These are phyloP conservation scores for Anisogramma anomala DNA, from an alignment of 2,329 filamentous ascomycete species.

Conservation along the genomic window DNA sequence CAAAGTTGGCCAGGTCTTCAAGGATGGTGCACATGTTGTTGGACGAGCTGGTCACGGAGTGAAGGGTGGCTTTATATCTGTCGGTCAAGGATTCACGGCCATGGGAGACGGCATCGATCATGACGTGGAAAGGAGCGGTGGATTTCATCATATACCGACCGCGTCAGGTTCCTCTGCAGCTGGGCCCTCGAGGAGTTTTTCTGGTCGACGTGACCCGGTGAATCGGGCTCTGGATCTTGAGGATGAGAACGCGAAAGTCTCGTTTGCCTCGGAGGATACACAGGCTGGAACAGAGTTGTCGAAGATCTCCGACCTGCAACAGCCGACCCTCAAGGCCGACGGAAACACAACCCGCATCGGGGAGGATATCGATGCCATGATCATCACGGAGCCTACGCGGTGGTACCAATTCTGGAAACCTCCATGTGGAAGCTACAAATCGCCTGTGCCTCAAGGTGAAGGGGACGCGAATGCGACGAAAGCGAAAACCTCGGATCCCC, in stretches of 20 bases:
- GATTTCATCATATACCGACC: constrained; percentile 31
- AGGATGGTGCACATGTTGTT: constrained; percentile 31
- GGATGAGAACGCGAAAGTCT: constrained; percentile 25
- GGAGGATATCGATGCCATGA: constrained; percentile 38
- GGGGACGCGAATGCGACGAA: constrained; percentile 32
- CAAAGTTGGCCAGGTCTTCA: constrained; percentile 40
- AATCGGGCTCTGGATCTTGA: constrained; percentile 16
- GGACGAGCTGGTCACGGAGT: constrained; percentile 33
- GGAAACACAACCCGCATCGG: constrained; percentile 44
- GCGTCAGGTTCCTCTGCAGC: constrained; percentile 17
- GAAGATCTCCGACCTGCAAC: constrained; percentile 27
- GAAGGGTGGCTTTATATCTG: constrained; percentile 32
- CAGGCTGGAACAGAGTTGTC: constrained; percentile 31
- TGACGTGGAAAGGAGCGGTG: constrained; percentile 43
- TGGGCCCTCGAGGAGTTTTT: constrained; percentile 16
- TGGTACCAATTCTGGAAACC: constrained; percentile 58
- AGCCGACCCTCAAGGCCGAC: constrained; percentile 23
- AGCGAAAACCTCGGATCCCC: constrained; percentile 19
- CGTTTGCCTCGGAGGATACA: constrained; percentile 23
- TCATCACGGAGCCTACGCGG: constrained; percentile 30
- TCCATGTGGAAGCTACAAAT: constrained; percentile 48
- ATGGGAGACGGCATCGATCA: constrained; percentile 39
- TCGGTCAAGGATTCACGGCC: constrained; percentile 39
- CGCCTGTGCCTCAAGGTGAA: constrained; percentile 47
- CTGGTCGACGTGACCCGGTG: constrained; percentile 15